These are phyloP conservation scores for Lotus japonicus DNA, from an alignment of 306 rosid genomes.

Conservation along the genomic window DNA sequence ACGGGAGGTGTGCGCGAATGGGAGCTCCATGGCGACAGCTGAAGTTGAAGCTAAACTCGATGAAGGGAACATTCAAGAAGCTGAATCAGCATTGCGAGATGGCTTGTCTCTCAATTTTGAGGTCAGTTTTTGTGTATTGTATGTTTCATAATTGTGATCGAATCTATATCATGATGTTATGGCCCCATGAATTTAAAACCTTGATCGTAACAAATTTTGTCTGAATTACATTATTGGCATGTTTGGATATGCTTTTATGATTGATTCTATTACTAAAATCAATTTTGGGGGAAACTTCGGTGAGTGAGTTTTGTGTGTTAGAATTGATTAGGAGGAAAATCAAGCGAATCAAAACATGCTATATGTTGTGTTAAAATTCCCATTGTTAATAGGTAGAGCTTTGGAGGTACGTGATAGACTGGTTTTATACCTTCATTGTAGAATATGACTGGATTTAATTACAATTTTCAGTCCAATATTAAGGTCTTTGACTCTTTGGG, in stretches of 20 bases:
- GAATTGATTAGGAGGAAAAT: too few relatives aligned
- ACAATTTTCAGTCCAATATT: background rate
- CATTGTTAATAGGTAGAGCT: too few relatives aligned
- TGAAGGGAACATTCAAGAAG: conserved; percentile 87
- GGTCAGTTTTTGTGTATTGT: conserved; percentile 35
- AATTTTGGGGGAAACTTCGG: too few relatives aligned
- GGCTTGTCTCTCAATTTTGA: conserved; percentile 84
- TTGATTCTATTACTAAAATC: too few relatives aligned
- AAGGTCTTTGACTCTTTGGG: background rate
- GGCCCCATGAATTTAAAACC: too few relatives aligned
- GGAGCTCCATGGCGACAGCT: conserved; percentile 41
- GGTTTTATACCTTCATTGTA: background rate
- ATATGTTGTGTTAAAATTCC: too few relatives aligned
- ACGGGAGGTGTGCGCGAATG: conserved; percentile 67
- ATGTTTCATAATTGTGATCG: background rate
- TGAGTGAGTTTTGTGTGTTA: too few relatives aligned
- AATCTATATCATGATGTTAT: too few relatives aligned
- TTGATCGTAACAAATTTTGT: too few relatives aligned
- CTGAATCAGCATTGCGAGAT: conserved; percentile 73
- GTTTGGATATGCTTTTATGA: too few relatives aligned
- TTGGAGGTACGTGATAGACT: background rate
- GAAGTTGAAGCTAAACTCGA: conserved; percentile 84
- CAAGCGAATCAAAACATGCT: too few relatives aligned
- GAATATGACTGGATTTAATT: background rate
- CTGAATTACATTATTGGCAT: too few relatives aligned